A percentile compares a stretch with the other conserved stretches of the same genome.
Evolutionary conservation across 2,329 filamentous ascomycete genomes (phyloP).

Genomic region (Ampelomyces quisqualis): DNA sequence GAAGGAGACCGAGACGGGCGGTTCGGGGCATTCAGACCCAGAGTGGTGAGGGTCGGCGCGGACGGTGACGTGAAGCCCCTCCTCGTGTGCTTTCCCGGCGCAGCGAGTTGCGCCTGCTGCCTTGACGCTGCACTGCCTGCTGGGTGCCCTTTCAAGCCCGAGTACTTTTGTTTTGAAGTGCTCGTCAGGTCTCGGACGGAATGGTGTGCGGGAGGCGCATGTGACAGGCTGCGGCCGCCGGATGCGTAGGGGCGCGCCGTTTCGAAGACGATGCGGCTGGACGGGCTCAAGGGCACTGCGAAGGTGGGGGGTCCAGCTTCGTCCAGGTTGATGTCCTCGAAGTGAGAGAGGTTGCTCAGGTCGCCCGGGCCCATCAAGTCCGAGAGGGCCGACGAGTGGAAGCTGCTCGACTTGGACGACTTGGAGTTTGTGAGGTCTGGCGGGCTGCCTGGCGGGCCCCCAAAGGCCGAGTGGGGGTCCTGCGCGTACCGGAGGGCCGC

Average conservation of each 20-base stretch:
- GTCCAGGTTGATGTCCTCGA: slow-evolving; percentile 89
- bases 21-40: slow-evolving; percentile 33
- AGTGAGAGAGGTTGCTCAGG: slow-evolving; percentile 62
- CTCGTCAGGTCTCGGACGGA: slow-evolving; percentile 45
- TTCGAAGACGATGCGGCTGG: slow-evolving; percentile 37
- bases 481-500: slow-evolving; percentile 36
- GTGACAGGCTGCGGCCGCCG: slow-evolving; percentile 15
- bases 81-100: slow-evolving; percentile 43
- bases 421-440: slow-evolving; percentile 81
- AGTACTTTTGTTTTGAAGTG: slow-evolving; percentile 40
- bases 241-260: slow-evolving; percentile 23
- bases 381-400: slow-evolving; percentile 75
- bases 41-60: slow-evolving; percentile 36
- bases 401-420: slow-evolving; percentile 87
- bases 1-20: slow-evolving; percentile 43
- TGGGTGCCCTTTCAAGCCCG: slow-evolving; percentile 45
- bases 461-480: slow-evolving; percentile 32
- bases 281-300: slow-evolving; percentile 41
- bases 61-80: slow-evolving; percentile 46
- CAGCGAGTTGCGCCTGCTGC: slow-evolving; percentile 40
- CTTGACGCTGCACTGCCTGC: slow-evolving; percentile 36
- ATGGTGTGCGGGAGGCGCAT: slow-evolving; percentile 21
- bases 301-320: slow-evolving; percentile 54
- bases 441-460: slow-evolving; percentile 64
- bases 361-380: slow-evolving; percentile 63